Evolutionary conservation across 352 stramenopile genomes (phyloP), one percentile per base, ranked within the genome.

Genomic region (Phytophthora megakarya): DNA sequence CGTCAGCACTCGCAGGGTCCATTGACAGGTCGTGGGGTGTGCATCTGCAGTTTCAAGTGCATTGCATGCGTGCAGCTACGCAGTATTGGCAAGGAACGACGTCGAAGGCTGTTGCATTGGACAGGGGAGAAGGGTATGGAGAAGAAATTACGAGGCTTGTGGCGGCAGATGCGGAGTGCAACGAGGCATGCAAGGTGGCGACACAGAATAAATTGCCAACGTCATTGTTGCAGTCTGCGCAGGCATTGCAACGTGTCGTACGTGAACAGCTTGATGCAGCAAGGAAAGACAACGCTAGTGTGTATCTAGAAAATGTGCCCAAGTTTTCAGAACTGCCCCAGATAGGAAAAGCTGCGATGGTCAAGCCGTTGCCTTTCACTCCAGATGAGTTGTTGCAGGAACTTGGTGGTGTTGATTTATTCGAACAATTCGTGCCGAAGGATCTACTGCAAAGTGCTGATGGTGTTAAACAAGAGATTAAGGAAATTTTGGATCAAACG

Each of bases 281-380:
- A 18, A 76, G 67, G 38, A 93, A 93, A 72, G 86, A 94, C 66
- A 94, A 94, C 67, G 75, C 79, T 25, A 91, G 79, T 43, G 84
- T 94, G 50, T 94, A 94, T 60, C 47, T 92, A 43, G 86, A 92
- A 52, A 91, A 90, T 12, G 71, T 94, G 11, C 85, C 86, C 10
- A 73, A 75, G 33, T 66, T 81, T 33, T 70, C 69, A 11, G 79
- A 89, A 19, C 57, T 94, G 32, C 73, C 77, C 8, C 44, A 62
- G 10, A 72, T 94, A 15, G 76, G 80, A 48, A 89, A 89, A 46
- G 84, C 76, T 32, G 66, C 70, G 12, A 92, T 94, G 81, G 84
- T 92, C 15, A 85, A 82, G 44, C 72, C 83, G 23, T 55, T 87
- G 38, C 37, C 55, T 3, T 61, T 88, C 21, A 75, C 78, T 13